Conservation (phyloP, 768 basidiomycete species). For the Amanita polypyramis region DNA sequence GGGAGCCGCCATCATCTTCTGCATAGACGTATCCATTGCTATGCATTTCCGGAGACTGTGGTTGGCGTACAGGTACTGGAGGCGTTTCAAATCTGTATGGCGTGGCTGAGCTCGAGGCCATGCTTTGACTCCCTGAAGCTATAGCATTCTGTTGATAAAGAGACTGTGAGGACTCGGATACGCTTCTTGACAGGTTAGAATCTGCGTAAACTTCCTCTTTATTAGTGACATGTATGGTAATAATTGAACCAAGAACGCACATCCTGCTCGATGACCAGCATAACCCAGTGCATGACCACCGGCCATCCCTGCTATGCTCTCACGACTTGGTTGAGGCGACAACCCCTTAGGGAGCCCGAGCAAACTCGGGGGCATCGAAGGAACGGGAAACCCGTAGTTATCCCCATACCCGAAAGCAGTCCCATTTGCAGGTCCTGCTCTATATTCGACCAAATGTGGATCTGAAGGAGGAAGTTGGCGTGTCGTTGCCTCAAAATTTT, state of each 20-base stretch:
- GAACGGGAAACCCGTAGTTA: not conserved
- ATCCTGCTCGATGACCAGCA: constrained; percentile 1
- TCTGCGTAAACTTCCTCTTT: not conserved
- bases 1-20: constrained; percentile 14
- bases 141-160: constrained; percentile 2
- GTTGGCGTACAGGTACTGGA: not conserved
- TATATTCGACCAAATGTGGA: not conserved
- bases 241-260: not conserved
- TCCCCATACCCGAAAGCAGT: not conserved
- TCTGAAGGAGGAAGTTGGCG: not conserved
- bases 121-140: not conserved
- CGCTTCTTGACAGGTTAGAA: constrained; percentile 1
- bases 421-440: not conserved
- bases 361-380: not conserved
- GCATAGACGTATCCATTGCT: constrained; percentile 11
- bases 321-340: constrained; percentile 1
- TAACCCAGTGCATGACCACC: not conserved
- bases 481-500: not conserved
- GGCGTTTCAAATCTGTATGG: not conserved
- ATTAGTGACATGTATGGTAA: not conserved
- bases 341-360: not conserved
- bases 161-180: constrained; percentile 6
- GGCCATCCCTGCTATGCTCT: not conserved
- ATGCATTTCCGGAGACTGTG: not conserved
- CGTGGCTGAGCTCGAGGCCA: not conserved